These are phyloP conservation scores for Russula emetica DNA, from an alignment of 768 basidiomycete species.

Conservation along the genomic window DNA sequence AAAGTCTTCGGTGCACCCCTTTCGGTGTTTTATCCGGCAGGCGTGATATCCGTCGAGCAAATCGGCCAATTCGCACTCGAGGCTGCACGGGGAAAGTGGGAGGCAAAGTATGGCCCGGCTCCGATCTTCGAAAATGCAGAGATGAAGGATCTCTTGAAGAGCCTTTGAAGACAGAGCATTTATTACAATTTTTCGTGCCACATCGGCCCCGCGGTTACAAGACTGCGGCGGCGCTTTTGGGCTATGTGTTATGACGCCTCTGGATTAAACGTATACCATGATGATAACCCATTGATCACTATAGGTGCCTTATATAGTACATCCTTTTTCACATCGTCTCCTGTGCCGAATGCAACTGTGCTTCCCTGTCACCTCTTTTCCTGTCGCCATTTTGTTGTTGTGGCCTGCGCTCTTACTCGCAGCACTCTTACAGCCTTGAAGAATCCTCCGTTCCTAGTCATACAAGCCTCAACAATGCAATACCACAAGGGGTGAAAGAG, in stretches of 20 bases:
- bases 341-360: no score
- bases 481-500: no score
- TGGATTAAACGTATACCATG: no score
- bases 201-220: not conserved
- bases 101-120: not conserved
- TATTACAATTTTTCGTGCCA: not conserved
- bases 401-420: not conserved
- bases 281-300: no score
- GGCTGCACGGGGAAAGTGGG: conserved; percentile 24
- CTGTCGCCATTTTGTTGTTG: not conserved
- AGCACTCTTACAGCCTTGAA: not conserved
- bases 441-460: not conserved
- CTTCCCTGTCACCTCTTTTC: no score
- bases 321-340: no score
- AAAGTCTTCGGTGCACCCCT: conserved; percentile 15
- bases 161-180: not conserved
- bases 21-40: conserved; percentile 10
- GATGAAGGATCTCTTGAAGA: conserved; percentile 19
- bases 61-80: conserved; percentile 21
- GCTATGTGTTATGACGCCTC: no score
- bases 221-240: no score
- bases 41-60: conserved; percentile 12
- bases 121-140: conserved; percentile 22
- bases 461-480: not conserved
- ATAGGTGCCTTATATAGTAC: no score